phyloP scores from a whole-genome alignment of 2,329 filamentous ascomycete genomes.

The Xylariaceae sp. region DNA sequence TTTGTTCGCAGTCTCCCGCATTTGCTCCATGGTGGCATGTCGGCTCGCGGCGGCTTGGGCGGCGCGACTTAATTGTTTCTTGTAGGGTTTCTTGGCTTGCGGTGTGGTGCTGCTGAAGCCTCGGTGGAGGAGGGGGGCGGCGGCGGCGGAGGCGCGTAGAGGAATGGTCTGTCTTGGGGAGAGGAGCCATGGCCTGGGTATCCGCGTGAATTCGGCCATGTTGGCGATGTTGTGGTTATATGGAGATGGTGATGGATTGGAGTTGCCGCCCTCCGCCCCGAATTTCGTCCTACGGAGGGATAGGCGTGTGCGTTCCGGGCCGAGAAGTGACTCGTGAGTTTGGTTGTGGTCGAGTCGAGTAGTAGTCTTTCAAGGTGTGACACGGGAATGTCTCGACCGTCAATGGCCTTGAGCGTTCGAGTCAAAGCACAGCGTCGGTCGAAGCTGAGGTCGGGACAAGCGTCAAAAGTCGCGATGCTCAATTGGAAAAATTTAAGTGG shows the following conservation, averaged over 20 bases:
- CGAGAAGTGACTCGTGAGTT: not conserved
- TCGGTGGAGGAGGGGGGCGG: conserved; percentile 10
- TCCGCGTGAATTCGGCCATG: conserved; percentile 20
- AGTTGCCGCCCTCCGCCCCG: conserved; percentile 1
- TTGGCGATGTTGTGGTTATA: not conserved
- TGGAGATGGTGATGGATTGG: not conserved
- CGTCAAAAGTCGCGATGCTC: not conserved
- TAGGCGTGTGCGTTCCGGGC: not conserved
- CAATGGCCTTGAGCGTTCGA: no score
- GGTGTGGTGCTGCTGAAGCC: conserved; percentile 15
- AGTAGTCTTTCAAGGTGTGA: no score
- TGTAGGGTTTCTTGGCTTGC: no score
- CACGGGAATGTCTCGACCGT: no score
- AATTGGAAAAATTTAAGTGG: conserved; percentile 18
- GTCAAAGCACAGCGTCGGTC: no score
- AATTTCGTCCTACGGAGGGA: not conserved
- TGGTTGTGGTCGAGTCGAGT: no score
- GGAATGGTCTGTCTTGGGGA: not conserved
- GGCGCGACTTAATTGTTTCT: not conserved
- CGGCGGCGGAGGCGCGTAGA: not conserved
- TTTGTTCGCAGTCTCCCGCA: conserved; percentile 5
- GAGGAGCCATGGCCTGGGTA: conserved; percentile 19
- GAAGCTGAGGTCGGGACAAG: conserved; percentile 5
- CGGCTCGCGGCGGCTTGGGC: not conserved
- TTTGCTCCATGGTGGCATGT: not conserved